Base-by-base conservation (phyloP, 371 early-diverging fungal genomes). In the Circinella minor region DNA sequence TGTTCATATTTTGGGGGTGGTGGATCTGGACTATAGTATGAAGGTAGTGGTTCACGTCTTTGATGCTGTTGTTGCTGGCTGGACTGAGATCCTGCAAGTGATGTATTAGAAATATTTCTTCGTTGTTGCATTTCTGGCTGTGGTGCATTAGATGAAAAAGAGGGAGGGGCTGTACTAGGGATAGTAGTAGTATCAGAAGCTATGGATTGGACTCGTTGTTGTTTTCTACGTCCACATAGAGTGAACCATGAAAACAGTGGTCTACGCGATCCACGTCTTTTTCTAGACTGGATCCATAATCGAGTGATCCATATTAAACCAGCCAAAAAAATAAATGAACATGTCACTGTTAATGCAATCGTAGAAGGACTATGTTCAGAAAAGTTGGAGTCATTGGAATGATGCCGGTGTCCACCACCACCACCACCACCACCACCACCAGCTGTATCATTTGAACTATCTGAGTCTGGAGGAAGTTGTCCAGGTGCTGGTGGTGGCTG, bases 1-100 rank as follows among this genome's bases (percentile, higher is more conserved):
- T 82, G 81, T 63, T 82, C 83, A 61, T 82, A 82, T 67, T 82
- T 82, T 34, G 83, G 83, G 27, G 81, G 81, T 4, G 77, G 67
- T 6, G 71, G 68, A 55, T 78, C 79, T 9, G 81, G 76, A 9
- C 77, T 68, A 20, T 74, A 59, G n/a, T 82, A 82, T 20, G 79
- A 73, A 2, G 83, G 83, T 13, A 82, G 46, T 9, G 76, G 69
- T 37, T 82, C 81, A 14, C 63, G 54, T n/a, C 69, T 71, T 1
- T 70, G 60, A 2, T 27, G 27, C 17, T 68, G 36, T n/a, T 14
- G 57, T 57, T 57, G 57, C 27, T 34, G 57, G 57, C 57, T 57
- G 13, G 34, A 34, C 14, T 18, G 20, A 27, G 57, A 57, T 8
- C 36, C 34, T 43, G 43, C 43, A 7, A 57, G 67, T 0, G 65